Evolutionary conservation across 148 eudicot species (phyloP), one percentile per base, ranked within the genome.

Genomic region (Selenicereus undatus): DNA sequence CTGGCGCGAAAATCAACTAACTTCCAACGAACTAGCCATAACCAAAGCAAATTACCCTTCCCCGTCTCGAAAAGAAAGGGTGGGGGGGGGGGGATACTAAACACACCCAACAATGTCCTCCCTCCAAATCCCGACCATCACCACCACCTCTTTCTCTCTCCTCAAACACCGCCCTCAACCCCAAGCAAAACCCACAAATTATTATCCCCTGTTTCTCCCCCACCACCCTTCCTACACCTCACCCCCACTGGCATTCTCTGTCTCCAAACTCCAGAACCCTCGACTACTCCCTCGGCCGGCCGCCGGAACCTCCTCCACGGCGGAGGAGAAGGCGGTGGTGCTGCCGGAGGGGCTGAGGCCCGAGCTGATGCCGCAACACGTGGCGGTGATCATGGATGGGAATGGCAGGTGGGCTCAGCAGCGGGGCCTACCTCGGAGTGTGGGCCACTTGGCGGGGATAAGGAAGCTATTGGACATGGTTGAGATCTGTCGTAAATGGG

Each of bases 361-460:
- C 4, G 94, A 93, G 66, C 60, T 85, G 81, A 85, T 91, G 93
- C 97, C 97, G 73, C 77, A 68, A 2, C 97, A 93, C 75, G 90
- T 93, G 75, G 94, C 97, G 66, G 86, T 93, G 71, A 89, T 93
- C 18, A 91, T 93, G 94, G 97, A 93, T 51, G 97, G 97, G 36
- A 93, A 93, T 81, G 84, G 89, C 77, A 87, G 97, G 88, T 93
- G 97, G 97, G 92, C 94, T 45, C 76, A 84, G 71, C 81, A 73
- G 81, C 84, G 84, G 51, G 93, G 93, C 4, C 60, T 90, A 78
- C 86, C 90, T 11, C 66, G 79, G 3, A 83, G 85, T 72, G 82
- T 84, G 68, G 97, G 97, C 11, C 90, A 93, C 73, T 86, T 86
- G 62, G 93, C 90, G 54, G 93, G 93, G 20, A 74, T 88, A 5